Base-by-base conservation (phyloP, 129 eudicot species). In the Tagetes erecta region DNA sequence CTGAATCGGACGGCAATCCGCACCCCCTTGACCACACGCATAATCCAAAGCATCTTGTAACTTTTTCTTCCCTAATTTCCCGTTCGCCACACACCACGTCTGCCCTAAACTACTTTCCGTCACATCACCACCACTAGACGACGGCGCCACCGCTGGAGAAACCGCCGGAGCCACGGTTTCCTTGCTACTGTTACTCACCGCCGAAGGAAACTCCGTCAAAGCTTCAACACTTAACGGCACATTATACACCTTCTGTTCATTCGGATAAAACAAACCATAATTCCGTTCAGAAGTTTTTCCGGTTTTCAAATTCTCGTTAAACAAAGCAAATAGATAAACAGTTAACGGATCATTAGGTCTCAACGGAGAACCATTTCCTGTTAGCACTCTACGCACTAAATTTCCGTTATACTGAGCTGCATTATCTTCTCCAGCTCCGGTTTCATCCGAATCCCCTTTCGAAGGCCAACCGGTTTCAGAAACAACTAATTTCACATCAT, bases 381-480 rank as follows among this genome's bases (percentile, higher is more conserved):
- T 82, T 33, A 91, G 84, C 6, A 91, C 99, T 68, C 96, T 62
- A 0, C 84, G 81, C 1, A 91, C 99, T 39, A 95, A 77, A 71
- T 95, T 95, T 1, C 99, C 99, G 71, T 95, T 95, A 33, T 95
- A 95, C 44, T 89, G 87, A 9, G 94, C 96, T 9, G 99, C 99
- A 51, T 95, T 95, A 8, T 49, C 82, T 4, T 57, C 70, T 4
- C 82, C 73, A 0, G 97, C 96, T 1, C 99, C 97, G 6, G 68
- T 56, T 65, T 95, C 99, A 2, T 88, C 77, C 1, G 86, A 80
- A 52, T 87, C 99, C 0, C 99, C 99, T 8, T 84, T 86, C 0
- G 96, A 86, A 4, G 99, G 99, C 99, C 99, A 95, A 0, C 99
- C 99, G 6, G 99, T 95, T 58, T 95, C 99, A 0, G 96, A 83